Conservation (phyloP, 495 filamentous ascomycete genomes). For the Sabuloglossum arenarium region DNA sequence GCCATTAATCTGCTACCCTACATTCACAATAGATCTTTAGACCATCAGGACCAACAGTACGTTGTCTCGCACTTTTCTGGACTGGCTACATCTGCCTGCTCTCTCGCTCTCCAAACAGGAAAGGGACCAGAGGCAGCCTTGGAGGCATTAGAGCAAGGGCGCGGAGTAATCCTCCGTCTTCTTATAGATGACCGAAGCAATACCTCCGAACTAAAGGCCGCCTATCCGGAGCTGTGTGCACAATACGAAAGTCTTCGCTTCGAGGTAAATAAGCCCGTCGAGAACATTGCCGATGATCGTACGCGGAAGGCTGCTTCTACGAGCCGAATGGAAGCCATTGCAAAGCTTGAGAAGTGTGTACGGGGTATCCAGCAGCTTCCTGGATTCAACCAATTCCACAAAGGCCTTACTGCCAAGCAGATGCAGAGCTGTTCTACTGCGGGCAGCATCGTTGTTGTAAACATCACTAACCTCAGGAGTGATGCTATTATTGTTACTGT, state of each 20-base stretch:
- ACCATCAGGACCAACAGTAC: constrained; percentile 8
- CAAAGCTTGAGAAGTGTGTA: too few species aligned
- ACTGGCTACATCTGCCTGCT: constrained; percentile 8
- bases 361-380: too few species aligned
- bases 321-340: too few species aligned
- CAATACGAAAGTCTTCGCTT: constrained; percentile 8
- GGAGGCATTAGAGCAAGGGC: constrained; percentile 10
- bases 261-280: not conserved
- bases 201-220: constrained; percentile 5
- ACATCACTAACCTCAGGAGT: constrained; percentile 3
- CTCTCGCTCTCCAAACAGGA: constrained; percentile 3
- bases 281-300: too few species aligned
- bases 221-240: constrained; percentile 4
- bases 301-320: too few species aligned
- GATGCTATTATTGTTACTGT: constrained; percentile 6
- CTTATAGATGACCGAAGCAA: constrained; percentile 9
- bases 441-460: constrained; percentile 5
- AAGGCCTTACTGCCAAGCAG: not conserved
- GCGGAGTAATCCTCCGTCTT: constrained; percentile 7
- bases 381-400: too few species aligned
- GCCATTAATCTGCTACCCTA: constrained; percentile 1
- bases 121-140: too few species aligned
- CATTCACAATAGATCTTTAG: constrained; percentile 7
- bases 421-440: constrained; percentile 2
- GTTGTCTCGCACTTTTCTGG: constrained; percentile 9